Percentiles rank a stretch among this genome's conserved stretches.
phyloP scores from a whole-genome alignment of 441 rosid species.

The Aleurites moluccanus region DNA sequence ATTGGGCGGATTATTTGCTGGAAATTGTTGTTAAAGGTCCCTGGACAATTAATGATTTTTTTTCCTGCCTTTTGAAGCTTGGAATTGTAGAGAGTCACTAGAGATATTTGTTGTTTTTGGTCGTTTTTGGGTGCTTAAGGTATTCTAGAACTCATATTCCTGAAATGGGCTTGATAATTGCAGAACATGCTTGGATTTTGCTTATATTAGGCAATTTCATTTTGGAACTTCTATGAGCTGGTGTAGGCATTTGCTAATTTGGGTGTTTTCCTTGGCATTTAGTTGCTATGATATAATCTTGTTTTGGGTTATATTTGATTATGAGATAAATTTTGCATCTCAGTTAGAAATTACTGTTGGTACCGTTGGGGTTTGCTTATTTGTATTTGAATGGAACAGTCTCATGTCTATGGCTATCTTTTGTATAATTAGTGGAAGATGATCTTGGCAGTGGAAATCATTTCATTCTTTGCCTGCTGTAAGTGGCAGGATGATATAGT shows the following conservation, averaged over 20 bases:
- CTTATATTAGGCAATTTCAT: not conserved
- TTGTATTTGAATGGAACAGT: not conserved
- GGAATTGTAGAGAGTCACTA: not conserved
- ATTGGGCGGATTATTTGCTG: not conserved
- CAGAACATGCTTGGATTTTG: not conserved
- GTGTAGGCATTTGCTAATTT: not conserved
- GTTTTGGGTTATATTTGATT: not conserved
- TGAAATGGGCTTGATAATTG: not conserved
- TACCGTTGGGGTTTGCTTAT: not conserved
- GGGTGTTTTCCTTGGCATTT: not conserved
- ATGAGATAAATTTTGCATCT: not conserved
- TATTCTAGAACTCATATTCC: not conserved
- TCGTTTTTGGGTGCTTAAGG: not conserved
- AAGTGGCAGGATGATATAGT: not conserved
- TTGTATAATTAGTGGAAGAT: not conserved
- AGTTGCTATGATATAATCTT: not conserved
- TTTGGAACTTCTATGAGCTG: not conserved
- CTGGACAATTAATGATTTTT: not conserved
- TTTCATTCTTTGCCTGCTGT: constrained; percentile 1
- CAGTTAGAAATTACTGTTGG: not conserved
- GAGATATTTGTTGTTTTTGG: not conserved
- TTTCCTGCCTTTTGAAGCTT: not conserved
- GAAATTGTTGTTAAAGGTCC: not conserved
- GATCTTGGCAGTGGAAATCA: not conserved
- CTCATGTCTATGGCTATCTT: not conserved